A percentile compares a stretch with the other conserved stretches of the same genome.
Conservation (phyloP, 2,329 filamentous ascomycete genomes). For the Zasmidium cellare region DNA sequence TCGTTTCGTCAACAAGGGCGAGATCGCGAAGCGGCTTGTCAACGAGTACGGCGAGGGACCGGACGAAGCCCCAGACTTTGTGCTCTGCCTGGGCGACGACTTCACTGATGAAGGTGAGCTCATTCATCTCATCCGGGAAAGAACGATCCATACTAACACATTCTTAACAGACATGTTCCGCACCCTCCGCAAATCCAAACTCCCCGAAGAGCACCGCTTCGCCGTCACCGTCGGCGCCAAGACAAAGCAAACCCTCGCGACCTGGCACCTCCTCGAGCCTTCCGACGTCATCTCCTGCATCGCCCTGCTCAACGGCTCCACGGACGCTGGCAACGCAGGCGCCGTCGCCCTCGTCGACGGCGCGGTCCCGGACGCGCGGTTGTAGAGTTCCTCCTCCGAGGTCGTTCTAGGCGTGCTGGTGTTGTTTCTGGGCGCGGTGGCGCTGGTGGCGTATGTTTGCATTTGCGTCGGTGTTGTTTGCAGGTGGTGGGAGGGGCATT, state of each 20-base stretch:
- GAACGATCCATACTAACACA: slow-evolving; percentile 23
- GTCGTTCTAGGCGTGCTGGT: background rate
- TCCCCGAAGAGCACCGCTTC: slow-evolving; percentile 70
- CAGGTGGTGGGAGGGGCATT: background rate
- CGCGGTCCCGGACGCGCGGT: slow-evolving; percentile 22
- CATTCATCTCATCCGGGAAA: background rate
- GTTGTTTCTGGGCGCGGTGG: background rate
- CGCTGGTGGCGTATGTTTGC: background rate
- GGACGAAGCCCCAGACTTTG: slow-evolving; percentile 71
- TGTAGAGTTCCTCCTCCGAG: slow-evolving; percentile 1
- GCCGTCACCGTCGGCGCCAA: slow-evolving; percentile 89
- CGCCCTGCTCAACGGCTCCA: slow-evolving; percentile 34
- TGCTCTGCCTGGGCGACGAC: slow-evolving; percentile 90
- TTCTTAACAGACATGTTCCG: slow-evolving; percentile 71
- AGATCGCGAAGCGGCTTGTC: slow-evolving; percentile 84
- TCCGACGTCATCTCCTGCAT: slow-evolving; percentile 69
- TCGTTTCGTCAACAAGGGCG: slow-evolving; percentile 96
- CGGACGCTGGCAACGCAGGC: slow-evolving; percentile 31
- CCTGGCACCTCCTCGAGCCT: slow-evolving; percentile 87
- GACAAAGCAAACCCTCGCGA: slow-evolving; percentile 86
- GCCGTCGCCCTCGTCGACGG: slow-evolving; percentile 33
- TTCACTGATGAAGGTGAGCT: slow-evolving; percentile 89
- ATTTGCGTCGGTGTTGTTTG: slow-evolving; percentile 11
- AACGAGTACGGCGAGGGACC: slow-evolving; percentile 63
- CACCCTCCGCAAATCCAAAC: slow-evolving; percentile 62